Conservation (phyloP, 345 rosid species). For the Durio zibethinus region DNA sequence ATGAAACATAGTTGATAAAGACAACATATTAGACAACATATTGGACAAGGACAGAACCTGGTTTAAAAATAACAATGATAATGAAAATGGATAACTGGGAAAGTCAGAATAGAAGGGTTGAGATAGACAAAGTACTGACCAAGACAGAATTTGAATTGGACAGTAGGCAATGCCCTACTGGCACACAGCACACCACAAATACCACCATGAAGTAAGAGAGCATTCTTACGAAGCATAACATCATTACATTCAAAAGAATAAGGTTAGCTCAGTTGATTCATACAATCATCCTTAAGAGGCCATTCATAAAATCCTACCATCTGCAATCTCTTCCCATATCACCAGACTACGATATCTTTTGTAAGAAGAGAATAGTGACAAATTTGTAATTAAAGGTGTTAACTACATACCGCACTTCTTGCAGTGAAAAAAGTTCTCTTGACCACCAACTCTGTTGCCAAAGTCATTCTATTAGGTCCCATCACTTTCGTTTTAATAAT, state of each 20-base stretch:
- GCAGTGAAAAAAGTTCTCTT: slow-evolving; percentile 85
- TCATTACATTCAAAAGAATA: neutral
- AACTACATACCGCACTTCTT: slow-evolving; percentile 76
- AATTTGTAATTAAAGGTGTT: neutral
- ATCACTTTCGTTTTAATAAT: neutral
- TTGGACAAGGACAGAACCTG: neutral
- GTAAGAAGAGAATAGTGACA: neutral
- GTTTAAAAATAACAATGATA: neutral
- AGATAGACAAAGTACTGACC: neutral
- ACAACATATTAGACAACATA: neutral
- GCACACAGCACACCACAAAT: neutral
- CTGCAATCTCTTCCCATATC: too few species aligned
- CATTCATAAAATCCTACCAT: too few species aligned
- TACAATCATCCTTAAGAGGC: too few species aligned
- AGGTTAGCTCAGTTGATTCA: too few species aligned
- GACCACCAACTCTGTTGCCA: slow-evolving; percentile 77
- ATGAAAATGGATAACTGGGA: neutral
- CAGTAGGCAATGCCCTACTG: neutral
- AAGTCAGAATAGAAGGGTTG: neutral
- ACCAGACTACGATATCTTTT: too few species aligned
- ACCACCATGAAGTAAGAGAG: neutral
- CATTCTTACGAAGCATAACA: neutral
- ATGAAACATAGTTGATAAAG: neutral
- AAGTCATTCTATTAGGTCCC: slow-evolving; percentile 3
- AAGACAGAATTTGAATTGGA: neutral